Evolutionary conservation across 2,329 filamentous ascomycete species (phyloP), one percentile per base, ranked within the genome.

Genomic region (Xylaria sp.): DNA sequence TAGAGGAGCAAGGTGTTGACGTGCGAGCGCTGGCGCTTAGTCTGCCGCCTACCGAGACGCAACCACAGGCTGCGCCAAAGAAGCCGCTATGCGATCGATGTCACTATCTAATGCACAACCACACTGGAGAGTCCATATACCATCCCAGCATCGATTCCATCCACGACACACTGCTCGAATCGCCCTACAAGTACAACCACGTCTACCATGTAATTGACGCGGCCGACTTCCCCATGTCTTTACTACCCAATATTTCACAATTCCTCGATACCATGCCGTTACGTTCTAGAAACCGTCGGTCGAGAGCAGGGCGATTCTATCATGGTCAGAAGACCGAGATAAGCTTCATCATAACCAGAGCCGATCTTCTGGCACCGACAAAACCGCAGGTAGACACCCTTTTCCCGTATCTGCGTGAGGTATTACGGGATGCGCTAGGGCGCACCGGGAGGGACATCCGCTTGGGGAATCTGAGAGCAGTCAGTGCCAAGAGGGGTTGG

Each of bases 141-240:
- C 93, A 97, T 76, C 96, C 96, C 0, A 91, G 90, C 0, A 86
- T 97, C 70, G 87, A 93, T 50, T 90, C 93, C 2, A 89, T 99
- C 60, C 89, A 90, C 72, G 90, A 93, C 70, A 97, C 94, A 18
- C 91, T 99, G 60, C 86, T 90, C 61, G 93, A 97, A 79, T 97
- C 95, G 0, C 94, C 94, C 0, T 90, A 97, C 80, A 92, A 92
- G 77, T 88, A 92, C 77, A 98, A 99, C 76, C 93, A 97, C 80
- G 90, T 99, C 69, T 99, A 98, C 78, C 96, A 99, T 80, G 86
- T 99, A 30, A 83, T 99, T 25, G 96, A 99, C 76, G 95, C 96
- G 2, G 96, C 94, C 68, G 96, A 99, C 80, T 98, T 99, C 72
- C 96, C 96, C 23, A 92, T 99, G 87, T 97, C 96, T 1, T 81